Base-by-base conservation (phyloP, 2,329 filamentous ascomycete species). In the Erysiphe pulchra region DNA sequence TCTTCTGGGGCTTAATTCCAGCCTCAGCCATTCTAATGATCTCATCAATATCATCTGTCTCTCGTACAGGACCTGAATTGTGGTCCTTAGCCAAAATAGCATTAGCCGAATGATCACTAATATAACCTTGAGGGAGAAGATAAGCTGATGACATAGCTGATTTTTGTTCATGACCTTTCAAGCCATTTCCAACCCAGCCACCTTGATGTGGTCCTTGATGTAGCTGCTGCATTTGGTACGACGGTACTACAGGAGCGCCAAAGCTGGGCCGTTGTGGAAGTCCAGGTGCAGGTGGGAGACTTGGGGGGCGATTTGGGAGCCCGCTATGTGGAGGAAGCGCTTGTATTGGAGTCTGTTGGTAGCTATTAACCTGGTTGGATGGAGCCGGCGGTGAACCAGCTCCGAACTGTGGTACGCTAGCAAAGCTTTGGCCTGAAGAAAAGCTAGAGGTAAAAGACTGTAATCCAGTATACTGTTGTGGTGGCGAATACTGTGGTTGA, bases 21-120 rank as follows among this genome's bases (percentile, higher is more conserved):
- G 71, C 70, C 57, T 77, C 73, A 1, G 73, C 73, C 65, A 73
- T 71, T 44, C 74, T 68, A 52, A 77, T 77, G 51, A 77, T 59
- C 55, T 73, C 66, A 56, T 78, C 74, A 54, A 78, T 77, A 49
- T 77, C 71, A 55, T 77, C 74, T 46, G 68, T 68, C 34, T 62
- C 62, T 47, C 63, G 57, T 7, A 60, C 59, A 28, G 62, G 64
- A 42, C 63, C 62, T 42, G 66, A 59, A 45, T 65, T 61, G 40
- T 68, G 60, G 51, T 70, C 65, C 53, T 70, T 66, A 46, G 65
- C 62, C 12, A 65, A 62, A 41, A 65, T 63, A 32, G 63, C 60
- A 50, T 56, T 62, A 58, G 56, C 53, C 50, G 56, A 47, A 51
- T 56, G 55, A 49, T 53, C 53, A 44, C 54, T 55, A 54, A 51